Evolutionary conservation across 2,329 filamentous ascomycete species (phyloP).

Genomic region (Paecilomyces sp.): DNA sequence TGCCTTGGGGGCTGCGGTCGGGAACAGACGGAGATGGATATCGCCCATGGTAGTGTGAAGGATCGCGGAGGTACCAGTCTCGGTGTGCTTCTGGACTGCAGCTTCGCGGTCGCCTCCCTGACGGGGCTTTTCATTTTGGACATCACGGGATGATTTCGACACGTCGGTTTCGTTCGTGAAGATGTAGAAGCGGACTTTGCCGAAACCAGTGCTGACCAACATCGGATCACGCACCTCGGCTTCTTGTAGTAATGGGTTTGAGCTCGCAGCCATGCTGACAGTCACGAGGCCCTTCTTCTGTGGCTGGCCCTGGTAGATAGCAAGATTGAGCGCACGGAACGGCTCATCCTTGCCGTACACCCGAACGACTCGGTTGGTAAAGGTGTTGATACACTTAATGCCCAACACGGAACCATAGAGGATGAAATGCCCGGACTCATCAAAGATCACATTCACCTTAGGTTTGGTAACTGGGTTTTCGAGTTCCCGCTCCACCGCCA

Average conservation of each 20-base stretch:
- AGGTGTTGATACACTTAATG: slow-evolving; percentile 91
- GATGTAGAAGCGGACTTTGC: slow-evolving; percentile 93
- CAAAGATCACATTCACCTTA: slow-evolving; percentile 83
- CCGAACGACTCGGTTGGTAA: slow-evolving; percentile 86
- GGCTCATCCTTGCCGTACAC: slow-evolving; percentile 86
- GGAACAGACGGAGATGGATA: slow-evolving; percentile 87
- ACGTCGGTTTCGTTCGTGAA: slow-evolving; percentile 87
- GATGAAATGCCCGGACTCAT: slow-evolving; percentile 93
- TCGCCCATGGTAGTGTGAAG: slow-evolving; percentile 92
- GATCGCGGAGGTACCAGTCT: slow-evolving; percentile 71
- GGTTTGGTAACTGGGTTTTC: slow-evolving; percentile 61
- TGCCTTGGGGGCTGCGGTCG: slow-evolving; percentile 83
- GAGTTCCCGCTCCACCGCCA: slow-evolving; percentile 80
- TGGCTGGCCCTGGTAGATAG: slow-evolving; percentile 89
- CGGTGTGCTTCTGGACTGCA: slow-evolving; percentile 53
- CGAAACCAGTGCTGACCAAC: slow-evolving; percentile 72
- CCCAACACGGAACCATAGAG: slow-evolving; percentile 89
- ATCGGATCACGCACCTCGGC: slow-evolving; percentile 88
- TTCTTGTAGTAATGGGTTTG: slow-evolving; percentile 86
- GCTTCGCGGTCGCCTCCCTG: slow-evolving; percentile 46
- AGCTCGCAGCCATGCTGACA: slow-evolving; percentile 92
- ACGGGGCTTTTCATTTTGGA: slow-evolving; percentile 90
- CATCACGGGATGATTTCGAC: slow-evolving; percentile 75
- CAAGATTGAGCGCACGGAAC: slow-evolving; percentile 73
- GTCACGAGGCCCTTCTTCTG: slow-evolving; percentile 91